These are phyloP conservation scores for Fusarium robinianum DNA, from an alignment of 2,329 filamentous ascomycete genomes.

Conservation along the genomic window DNA sequence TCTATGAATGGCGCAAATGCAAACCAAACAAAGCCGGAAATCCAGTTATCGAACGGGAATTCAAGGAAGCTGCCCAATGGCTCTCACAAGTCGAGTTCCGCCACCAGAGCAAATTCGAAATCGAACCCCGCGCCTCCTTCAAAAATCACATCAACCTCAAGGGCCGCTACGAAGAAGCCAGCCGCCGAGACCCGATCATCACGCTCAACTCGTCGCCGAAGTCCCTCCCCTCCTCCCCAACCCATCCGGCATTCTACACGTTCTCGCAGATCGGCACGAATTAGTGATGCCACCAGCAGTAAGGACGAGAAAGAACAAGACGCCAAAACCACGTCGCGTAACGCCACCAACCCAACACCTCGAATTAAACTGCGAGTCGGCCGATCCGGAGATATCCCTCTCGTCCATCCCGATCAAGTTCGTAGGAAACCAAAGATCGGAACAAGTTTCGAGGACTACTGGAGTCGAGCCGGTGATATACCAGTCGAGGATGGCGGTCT, in stretches of 20 bases:
- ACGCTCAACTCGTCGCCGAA: constrained; percentile 46
- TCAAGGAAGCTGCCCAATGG: constrained; percentile 34
- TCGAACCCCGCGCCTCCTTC: too few relatives aligned
- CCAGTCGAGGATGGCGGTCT: constrained; percentile 63
- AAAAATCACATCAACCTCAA: constrained; percentile 36
- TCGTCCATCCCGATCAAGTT: constrained; percentile 63
- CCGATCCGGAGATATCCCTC: constrained; percentile 51
- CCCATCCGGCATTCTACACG: constrained; percentile 48
- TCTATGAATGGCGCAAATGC: constrained; percentile 40
- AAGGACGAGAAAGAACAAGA: constrained; percentile 20
- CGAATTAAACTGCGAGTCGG: constrained; percentile 55
- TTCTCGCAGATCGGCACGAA: constrained; percentile 50
- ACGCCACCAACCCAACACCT: constrained; percentile 42
- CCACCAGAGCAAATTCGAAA: constrained; percentile 34
- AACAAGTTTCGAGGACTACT: constrained; percentile 61
- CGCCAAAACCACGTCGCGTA: constrained; percentile 16
- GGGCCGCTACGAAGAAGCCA: constrained; percentile 38
- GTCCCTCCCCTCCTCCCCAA: constrained; percentile 47
- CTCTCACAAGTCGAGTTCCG: constrained; percentile 34
- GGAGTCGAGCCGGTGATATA: constrained; percentile 54
- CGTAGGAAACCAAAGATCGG: constrained; percentile 58
- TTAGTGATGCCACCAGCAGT: constrained; percentile 37
- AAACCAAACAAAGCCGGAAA: constrained; percentile 41
- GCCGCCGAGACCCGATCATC: constrained; percentile 37
- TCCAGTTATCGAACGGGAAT: constrained; percentile 33